Evolutionary conservation across 257 asterid genomes (phyloP), one percentile per base, ranked within the genome.

Genomic region (Solanum okadae): DNA sequence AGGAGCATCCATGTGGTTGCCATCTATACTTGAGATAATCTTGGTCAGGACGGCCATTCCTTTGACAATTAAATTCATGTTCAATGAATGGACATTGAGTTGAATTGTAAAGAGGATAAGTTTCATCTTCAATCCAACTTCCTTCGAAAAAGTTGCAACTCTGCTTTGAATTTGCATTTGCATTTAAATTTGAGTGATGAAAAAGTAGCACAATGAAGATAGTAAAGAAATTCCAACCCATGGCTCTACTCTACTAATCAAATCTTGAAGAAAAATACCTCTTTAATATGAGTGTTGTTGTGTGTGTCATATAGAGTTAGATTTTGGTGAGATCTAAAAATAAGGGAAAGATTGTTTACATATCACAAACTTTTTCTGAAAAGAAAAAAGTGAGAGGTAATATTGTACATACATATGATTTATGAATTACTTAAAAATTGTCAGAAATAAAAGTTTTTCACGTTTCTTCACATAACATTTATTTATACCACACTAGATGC

Each of bases 51-150:
- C 99, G 98, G 82, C 98, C 99, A 81, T 96, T 96, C 20, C 88
- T 91, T 42, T 14, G 91, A 92, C 98, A 96, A 88, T 91, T 92
- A 92, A 94, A 96, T 88, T 92, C 96, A n/a, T 71, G 92, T 92
- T 95, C 98, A 16, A 94, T 93, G 90, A 96, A 96, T 44, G 98
- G 98, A 70, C 99, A 96, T 20, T 91, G 86, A 11, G 91, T 75
- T 31, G 94, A 91, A 89, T 92, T 87, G 90, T 95, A 94, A 81
- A 87, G 94, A 37, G 98, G 92, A 59, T 87, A 88, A 0, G 90
- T 18, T n/a, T 85, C 4, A 85, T 92, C 94, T 38, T 35, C 49
- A 25, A 92, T 92, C 98, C 98, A 96, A 22, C 89, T 93, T 87
- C 98, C 98, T 85, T 90, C 79, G 59, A 94, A 95, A 67, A 91